Evolutionary conservation across 192 early-diverging fungal genomes (phyloP).

Genomic region (Dissophora globulifera): DNA sequence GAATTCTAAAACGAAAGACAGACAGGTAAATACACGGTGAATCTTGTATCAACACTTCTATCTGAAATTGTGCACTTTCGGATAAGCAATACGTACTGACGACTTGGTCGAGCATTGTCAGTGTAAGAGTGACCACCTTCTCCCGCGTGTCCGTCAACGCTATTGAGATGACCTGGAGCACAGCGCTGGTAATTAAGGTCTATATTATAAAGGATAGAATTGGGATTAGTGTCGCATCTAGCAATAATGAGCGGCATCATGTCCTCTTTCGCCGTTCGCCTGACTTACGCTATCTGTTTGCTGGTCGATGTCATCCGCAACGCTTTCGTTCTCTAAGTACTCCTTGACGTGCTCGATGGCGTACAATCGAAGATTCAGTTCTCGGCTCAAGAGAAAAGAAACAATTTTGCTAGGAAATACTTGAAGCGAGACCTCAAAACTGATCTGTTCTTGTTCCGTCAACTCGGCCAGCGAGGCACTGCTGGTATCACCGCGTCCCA

Average conservation of each 20-base stretch:
- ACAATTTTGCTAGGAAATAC: constrained; percentile 60
- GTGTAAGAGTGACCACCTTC: constrained; percentile 55
- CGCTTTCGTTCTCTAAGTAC: constrained; percentile 51
- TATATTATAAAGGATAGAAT: neutral
- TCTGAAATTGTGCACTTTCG: too few species aligned
- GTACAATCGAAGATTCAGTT: constrained; percentile 62
- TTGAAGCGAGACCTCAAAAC: constrained; percentile 53
- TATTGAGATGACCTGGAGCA: constrained; percentile 58
- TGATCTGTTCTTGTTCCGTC: constrained; percentile 43
- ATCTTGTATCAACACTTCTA: too few species aligned
- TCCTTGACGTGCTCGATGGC: constrained; percentile 63
- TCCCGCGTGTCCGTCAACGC: constrained; percentile 66
- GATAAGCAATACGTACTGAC: constrained; percentile 31
- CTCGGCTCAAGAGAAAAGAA: constrained; percentile 59
- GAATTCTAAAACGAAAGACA: constrained; percentile 52
- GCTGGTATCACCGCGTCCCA: constrained; percentile 7
- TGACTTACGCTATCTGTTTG: constrained; percentile 18
- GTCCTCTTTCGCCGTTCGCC: too few species aligned
- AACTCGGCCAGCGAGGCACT: constrained; percentile 20
- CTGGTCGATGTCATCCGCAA: constrained; percentile 25
- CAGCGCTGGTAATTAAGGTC: constrained; percentile 59
- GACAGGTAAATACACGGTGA: neutral
- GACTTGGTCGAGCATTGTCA: constrained; percentile 62
- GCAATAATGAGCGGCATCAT: too few species aligned
- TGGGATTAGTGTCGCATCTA: too few species aligned